Conservation (phyloP, 352 stramenopile genomes). For the Globisporangium ultimum region DNA sequence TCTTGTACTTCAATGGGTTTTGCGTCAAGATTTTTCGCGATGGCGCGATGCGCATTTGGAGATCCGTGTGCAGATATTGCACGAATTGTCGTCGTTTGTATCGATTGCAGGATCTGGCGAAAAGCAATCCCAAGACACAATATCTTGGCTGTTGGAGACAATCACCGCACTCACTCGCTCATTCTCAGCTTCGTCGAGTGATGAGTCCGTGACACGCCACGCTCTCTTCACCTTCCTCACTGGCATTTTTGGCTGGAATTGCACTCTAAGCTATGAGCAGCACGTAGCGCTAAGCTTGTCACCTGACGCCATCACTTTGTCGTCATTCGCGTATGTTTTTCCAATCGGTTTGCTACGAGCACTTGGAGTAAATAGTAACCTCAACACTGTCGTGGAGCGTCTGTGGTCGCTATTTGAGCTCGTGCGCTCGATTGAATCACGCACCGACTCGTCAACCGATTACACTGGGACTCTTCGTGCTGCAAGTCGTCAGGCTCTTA, state of each 20-base stretch:
- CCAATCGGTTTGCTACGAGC: conserved; percentile 3
- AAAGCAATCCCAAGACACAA: conserved; percentile 1
- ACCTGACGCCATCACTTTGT: neutral
- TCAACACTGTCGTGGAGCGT: conserved; percentile 6
- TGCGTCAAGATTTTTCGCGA: conserved; percentile 18
- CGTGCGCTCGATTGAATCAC: neutral
- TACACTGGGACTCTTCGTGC: conserved; percentile 8
- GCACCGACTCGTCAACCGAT: neutral
- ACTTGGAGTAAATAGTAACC: conserved; percentile 9
- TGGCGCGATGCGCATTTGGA: conserved; percentile 1
- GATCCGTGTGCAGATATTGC: conserved; percentile 1
- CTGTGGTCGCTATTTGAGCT: conserved; percentile 6
- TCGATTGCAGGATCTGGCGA: neutral
- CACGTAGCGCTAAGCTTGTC: neutral
- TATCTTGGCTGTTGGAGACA: conserved; percentile 16
- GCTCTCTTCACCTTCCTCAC: conserved; percentile 15
- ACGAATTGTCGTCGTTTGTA: conserved; percentile 12
- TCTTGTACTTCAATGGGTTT: conserved; percentile 14
- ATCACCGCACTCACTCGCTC: conserved; percentile 9
- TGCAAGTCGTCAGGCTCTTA: neutral
- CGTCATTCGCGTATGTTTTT: neutral
- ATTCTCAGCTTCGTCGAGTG: neutral
- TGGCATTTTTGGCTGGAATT: conserved; percentile 5
- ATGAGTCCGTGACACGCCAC: neutral
- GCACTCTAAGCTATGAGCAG: conserved; percentile 6